phyloP scores from a whole-genome alignment of 257 asterid genomes.

The Haberlea rhodopensis region DNA sequence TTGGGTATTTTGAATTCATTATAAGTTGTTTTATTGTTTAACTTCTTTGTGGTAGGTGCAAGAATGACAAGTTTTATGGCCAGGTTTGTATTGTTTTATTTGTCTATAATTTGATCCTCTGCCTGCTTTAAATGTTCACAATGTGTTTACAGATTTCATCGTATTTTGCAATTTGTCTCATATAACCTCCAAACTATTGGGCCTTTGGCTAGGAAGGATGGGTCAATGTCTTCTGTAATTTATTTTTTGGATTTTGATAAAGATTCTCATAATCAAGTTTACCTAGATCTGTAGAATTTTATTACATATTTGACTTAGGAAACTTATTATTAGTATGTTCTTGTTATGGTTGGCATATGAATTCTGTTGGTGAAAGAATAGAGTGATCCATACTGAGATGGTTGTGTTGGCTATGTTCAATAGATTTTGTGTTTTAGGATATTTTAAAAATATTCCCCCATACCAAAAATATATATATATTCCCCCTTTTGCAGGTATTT shows the following conservation, averaged over 20 bases:
- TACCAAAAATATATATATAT: too few species aligned
- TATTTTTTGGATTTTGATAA: background rate
- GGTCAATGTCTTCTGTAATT: background rate
- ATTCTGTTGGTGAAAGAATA: too few species aligned
- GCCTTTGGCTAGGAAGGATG: background rate
- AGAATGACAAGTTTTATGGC: constrained; percentile 15
- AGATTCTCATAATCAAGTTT: background rate
- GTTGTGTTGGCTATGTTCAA: background rate
- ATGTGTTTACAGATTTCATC: too few species aligned
- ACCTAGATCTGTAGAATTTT: background rate
- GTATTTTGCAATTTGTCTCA: background rate
- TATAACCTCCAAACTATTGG: background rate
- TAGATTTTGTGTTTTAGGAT: constrained; percentile 1
- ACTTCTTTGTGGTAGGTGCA: constrained; percentile 11
- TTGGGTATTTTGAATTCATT: constrained; percentile 59
- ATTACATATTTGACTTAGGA: too few species aligned
- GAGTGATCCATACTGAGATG: too few species aligned
- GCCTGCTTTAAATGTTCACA: background rate
- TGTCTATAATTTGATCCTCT: background rate
- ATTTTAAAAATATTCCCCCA: background rate
- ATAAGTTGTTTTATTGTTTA: constrained; percentile 14
- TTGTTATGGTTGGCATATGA: too few species aligned
- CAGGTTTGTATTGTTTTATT: background rate
- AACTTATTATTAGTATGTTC: too few species aligned
- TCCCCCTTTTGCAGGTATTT: constrained; percentile 51